Percentiles rank a stretch among this genome's conserved stretches.
phyloP scores from a whole-genome alignment of 495 filamentous ascomycete genomes.

The Rusavskia elegans region DNA sequence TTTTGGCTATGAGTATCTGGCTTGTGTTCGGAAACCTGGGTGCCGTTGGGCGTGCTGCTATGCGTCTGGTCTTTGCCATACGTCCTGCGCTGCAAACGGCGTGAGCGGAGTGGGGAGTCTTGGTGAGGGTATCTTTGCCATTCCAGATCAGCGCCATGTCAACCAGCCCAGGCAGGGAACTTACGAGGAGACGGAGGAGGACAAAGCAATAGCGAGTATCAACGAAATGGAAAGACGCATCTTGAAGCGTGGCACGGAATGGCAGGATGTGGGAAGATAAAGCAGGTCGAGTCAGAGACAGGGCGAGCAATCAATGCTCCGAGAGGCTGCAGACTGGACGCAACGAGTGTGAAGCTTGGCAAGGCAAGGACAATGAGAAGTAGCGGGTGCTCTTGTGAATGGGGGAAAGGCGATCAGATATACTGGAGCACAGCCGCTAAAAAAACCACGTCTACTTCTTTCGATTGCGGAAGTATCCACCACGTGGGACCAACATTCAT shows the following conservation, averaged over 20 bases:
- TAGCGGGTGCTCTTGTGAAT: neutral
- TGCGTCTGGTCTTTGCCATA: neutral
- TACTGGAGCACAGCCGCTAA: neutral
- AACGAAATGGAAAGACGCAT: neutral
- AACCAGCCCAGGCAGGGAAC: neutral
- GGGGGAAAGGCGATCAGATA: neutral
- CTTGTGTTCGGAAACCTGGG: too few species aligned
- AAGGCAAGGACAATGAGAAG: neutral
- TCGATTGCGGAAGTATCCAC: neutral
- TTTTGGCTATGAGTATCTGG: too few species aligned
- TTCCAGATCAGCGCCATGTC: neutral
- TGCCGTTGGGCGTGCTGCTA: constrained; percentile 8
- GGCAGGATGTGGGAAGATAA: too few species aligned
- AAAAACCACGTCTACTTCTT: neutral
- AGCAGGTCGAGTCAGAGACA: neutral
- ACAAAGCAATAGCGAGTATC: neutral
- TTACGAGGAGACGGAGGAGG: neutral
- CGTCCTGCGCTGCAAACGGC: neutral
- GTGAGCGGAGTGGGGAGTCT: neutral
- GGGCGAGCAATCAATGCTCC: neutral
- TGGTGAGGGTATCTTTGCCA: neutral
- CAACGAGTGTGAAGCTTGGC: neutral
- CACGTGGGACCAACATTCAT: neutral
- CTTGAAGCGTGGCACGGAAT: neutral
- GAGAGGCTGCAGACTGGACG: neutral